Conservation (phyloP, 164 flowering plant genomes). For the Warburgia ugandensis region DNA sequence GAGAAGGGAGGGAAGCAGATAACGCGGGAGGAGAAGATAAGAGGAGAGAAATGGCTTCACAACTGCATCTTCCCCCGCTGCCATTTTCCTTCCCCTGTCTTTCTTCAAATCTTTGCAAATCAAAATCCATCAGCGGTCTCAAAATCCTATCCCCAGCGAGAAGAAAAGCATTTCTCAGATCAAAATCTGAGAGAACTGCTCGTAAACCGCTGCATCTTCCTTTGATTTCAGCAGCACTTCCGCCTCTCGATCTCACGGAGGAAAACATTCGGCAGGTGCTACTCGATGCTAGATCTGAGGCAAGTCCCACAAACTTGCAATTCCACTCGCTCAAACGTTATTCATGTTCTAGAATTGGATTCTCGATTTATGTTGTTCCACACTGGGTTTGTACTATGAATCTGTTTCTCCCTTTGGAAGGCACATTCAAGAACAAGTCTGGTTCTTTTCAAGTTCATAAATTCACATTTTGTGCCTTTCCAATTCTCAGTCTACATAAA, state of each 20-base stretch:
- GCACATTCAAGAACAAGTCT: too few species aligned
- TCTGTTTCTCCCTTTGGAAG: too few species aligned
- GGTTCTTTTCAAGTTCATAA: too few species aligned
- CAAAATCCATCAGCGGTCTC: background rate
- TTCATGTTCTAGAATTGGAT: too few species aligned
- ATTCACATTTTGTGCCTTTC: too few species aligned
- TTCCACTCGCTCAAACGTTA: background rate
- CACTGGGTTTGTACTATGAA: too few species aligned
- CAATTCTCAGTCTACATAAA: too few species aligned
- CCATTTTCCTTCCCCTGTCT: background rate
- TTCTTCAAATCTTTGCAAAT: background rate
- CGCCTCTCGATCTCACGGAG: slow-evolving; percentile 27
- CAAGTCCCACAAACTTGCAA: background rate
- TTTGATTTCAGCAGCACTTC: slow-evolving; percentile 13
- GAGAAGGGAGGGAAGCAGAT: background rate
- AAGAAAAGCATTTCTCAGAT: background rate
- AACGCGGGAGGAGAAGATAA: background rate
- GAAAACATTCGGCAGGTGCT: slow-evolving; percentile 25
- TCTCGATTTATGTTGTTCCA: too few species aligned
- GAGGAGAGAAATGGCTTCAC: slow-evolving; percentile 8
- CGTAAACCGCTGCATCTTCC: background rate
- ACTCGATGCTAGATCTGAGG: slow-evolving; percentile 26
- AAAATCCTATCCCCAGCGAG: slow-evolving; percentile 5
- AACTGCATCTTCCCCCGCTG: background rate
- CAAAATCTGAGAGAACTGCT: background rate